Evolutionary conservation across 2,329 filamentous ascomycete genomes (phyloP), one percentile per base, ranked within the genome.

Genomic region (Alternaria burnsii): DNA sequence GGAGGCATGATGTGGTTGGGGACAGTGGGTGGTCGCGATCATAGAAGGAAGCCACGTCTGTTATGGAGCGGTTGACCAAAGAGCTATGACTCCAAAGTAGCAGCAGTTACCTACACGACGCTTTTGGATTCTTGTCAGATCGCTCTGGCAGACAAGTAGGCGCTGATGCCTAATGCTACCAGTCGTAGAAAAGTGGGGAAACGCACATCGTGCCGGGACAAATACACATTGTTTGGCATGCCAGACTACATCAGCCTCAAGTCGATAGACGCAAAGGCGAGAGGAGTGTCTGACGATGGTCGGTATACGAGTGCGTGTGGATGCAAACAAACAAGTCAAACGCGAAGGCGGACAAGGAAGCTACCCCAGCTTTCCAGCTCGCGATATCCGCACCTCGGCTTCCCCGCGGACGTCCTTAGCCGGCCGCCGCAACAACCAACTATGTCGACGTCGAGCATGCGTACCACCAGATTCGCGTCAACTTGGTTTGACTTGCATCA

Each of bases 321-420:
- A 36, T 43, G 30, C 47, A 57, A 52, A 38, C 47, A 57, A 46
- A 38, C 47, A 38, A 30, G 4, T 36, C 40, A 52, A 44, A 46
- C 40, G 24, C 50, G 20, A 18, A 11, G 12, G 30, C 42, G 22
- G 10, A 5, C n/a, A 8, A 41, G 18, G 30, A n/a, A 56, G 26
- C 22, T 52, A 44, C 47, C 47, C 47, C 52, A 48, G 40, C 46
- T 52, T 28, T 41, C 18, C 40, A 26, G 34, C 40, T 55, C 52
- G 53, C 62, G 53, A 60, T 56, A 59, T 36, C 46, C 50, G 42
- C 67, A 73, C 74, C 73, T 76, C 73, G 72, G 73, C 71, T 69
- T 67, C 71, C 71, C 70, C 69, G 69, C 71, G 72, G 72, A 68
- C 72, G 60, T 70, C 55, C 63, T 70, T 76, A 76, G 65, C 73